Base-by-base conservation (phyloP, 441 rosid genomes). In the Gossypium trilobum region DNA sequence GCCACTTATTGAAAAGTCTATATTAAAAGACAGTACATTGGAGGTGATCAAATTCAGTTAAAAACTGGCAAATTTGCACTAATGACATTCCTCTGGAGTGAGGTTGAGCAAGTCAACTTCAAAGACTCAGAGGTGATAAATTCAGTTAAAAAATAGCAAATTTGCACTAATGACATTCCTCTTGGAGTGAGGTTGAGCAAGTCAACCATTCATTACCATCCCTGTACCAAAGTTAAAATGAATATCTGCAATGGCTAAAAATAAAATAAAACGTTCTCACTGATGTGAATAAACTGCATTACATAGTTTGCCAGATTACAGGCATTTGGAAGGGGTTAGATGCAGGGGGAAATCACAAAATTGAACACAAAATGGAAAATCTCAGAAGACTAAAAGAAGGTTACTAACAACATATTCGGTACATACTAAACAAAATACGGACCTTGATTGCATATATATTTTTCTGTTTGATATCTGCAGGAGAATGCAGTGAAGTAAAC, bases 401-500 rank as follows among this genome's bases (percentile, higher is more conserved):
- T 23, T 22, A 14, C 44, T 44, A 8, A 42, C 20, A 58, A 23
- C 72, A 52, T 10, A 58, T 54, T 57, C 0, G 20, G 16, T 16
- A 55, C 69, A 71, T 5, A 55, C 51, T 22, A 51, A 72, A 50
- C 50, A 56, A 62, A 72, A 70, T 61, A 81, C 86, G 23, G 69
- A 95, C 99, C 98, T 93, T 91, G 71, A 95, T 90, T 22, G 97
- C 97, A 78, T 90, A 93, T 20, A 95, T 82, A 69, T 95, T 90
- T 85, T 85, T 95, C 85, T 84, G 97, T 81, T 90, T 93, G 80
- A 95, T 93, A 83, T 95, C 97, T 72, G 97, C 94, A 60, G 99
- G 98, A 66, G 98, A 90, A 78, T 95, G 98, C 68, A 95, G 95
- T 36, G 97, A 93, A 62, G 99, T 95, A 78, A 93, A 95, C 83